Evolutionary conservation across 164 flowering plant genomes (phyloP), one percentile per base, ranked within the genome.

Genomic region (Vitis riparia): DNA sequence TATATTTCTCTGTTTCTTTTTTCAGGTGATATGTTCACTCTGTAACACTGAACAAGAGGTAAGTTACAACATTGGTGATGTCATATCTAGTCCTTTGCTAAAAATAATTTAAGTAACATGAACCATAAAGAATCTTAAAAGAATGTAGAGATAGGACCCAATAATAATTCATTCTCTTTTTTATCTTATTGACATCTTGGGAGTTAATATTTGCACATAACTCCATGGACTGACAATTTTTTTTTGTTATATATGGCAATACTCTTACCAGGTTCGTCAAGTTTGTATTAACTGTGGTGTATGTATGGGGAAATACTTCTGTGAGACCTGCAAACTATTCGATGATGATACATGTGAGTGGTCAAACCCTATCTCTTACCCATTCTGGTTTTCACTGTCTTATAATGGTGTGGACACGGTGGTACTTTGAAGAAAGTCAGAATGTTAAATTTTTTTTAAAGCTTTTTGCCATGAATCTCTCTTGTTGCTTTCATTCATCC

Each of bases 311-410:
- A 86, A 86, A 70, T 94, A 87, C 79, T 92, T 86, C 69, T 92
- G 98, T 62, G 87, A 82, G 70, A 75, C 73, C 17, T 94, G 98
- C 89, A 91, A 87, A 77, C 75, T 94, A 59, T 92, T 80, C 77
- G 98, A 94, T 79, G 97, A 94, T 76, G 97, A 94, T n/a, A n/a
- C n/a, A n/a, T 85, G 98, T 94, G 67, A 85, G 98, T 81, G 15
- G 16, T 23, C 13, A 13, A 62, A 44, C 49, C n/a, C 5, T 47
- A 51, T 14, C 49, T 13, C 11, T 59, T 15, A 49, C n/a, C n/a
- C 30, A 52, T 37, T 51, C 11, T 67, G 7, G 23, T 50, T 15
- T 11, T 44, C 37, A 11, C 23, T 62, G 47, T 62, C 17, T 5
- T 44, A 15, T 9, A 49, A 11, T 63, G 9, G 8, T 11, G 11